Base-by-base conservation (phyloP, 139 green algal genomes). In the Chlamydomonas schloesseri region DNA sequence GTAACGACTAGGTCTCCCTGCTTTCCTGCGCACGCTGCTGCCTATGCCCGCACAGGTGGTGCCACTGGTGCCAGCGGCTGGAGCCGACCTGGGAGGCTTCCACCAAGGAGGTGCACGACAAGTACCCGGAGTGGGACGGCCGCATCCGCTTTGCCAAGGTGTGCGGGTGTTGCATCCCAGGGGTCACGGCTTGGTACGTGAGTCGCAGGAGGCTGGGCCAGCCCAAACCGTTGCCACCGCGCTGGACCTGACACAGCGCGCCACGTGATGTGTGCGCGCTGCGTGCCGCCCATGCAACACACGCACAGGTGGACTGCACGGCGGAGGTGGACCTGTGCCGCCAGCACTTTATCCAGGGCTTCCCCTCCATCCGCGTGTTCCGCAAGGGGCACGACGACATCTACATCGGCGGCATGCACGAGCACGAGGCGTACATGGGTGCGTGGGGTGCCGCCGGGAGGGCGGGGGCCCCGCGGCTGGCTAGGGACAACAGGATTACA, bases 341-440 rank as follows among this genome's bases (percentile, higher is more conserved):
- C 53, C 73, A 92, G 70, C 93, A 99, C 88, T 94, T 95, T 81
- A 97, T 99, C 77, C 93, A 95, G n/a, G 97, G 95, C 34, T 99
- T 98, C 92, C 97, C 97, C 6, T 98, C 96, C 72, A 95, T 99
- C 64, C 95, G 97, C 36, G 95, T 99, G 24, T 99, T 98, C 91
- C 90, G 95, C 29, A 94, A 96, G 58, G 97, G 96, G 53, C 90
- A 96, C 23, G 97, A 98, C 81, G 96, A 97, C 82, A 88, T 97
- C 58, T 81, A 90, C 55, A 87, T 95, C 26, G 50, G 80, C 23
- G 83, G 85, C 55, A 90, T 82, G 62, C 89, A 92, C 36, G 85
- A 92, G 47, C 89, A 92, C 71, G 89, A 92, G 81, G 31, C 82
- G 13, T 92, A 92, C 89, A 85, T 74, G 62, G 78, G 76, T 83